Evolutionary conservation across 192 early-diverging fungal genomes (phyloP), one percentile per base, ranked within the genome.

Genomic region (Thamnidium elegans): DNA sequence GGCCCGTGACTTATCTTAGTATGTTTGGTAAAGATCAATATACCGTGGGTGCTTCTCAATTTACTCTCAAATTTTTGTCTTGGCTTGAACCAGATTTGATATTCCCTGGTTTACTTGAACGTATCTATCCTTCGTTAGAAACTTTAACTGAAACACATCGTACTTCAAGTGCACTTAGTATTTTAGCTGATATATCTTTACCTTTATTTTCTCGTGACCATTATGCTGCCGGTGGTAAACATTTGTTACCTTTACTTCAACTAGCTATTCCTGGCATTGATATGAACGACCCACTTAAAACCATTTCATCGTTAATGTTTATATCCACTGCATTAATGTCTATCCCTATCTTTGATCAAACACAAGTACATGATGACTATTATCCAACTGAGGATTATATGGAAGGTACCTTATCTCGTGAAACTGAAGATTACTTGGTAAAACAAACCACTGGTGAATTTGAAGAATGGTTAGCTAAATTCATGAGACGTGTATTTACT

Each of bases 181-280:
- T 86, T 0, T 81, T 98, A 48, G 83, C 83, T 19, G 77, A 87
- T 30, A 71, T 90, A 20, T 81, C 88, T 0, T 61, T 90, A 8
- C 89, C 93, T 5, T 70, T 98, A 52, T 74, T 94, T 7, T 83
- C 81, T 63, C 83, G 91, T 17, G 55, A 74, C 1, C 86, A 91
- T 66, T 98, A 89, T 70, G 89, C 94, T 6, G 81, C 89, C 46
- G 96, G 96, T 9, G 94, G 87, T 4, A 86, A 88, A 66, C 89
- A 96, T 69, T 60, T 98, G 1, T 68, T 86, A 0, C 84, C 87
- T 11, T 74, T 98, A 60, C 76, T 98, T 42, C 83, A 87, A 42
- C 79, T 95, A 2, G 84, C 84, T 4, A 84, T 95, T 11, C 94
- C 94, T 0, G 96, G 94, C 23, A 91, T 98, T 31, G 95, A 98